Evolutionary conservation across 1,284 basidiomycete species (phyloP).

Genomic region (Kalmanozyma brasiliensis): DNA sequence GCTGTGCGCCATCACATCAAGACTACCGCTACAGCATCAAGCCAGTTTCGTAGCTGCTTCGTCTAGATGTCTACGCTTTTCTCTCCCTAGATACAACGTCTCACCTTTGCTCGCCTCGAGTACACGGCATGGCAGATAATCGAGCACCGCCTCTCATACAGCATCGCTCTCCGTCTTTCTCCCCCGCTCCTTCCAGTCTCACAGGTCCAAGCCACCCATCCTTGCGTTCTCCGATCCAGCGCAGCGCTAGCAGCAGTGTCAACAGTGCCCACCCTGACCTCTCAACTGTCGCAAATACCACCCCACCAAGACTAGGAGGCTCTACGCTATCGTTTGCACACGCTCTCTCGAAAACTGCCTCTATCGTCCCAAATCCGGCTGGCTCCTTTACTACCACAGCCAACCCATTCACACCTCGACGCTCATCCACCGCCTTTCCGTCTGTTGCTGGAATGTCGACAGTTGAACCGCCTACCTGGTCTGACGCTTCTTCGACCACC

Average conservation of each 20-base stretch:
- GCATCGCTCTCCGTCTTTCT: constrained; percentile 30
- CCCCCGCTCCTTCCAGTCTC: constrained; percentile 6
- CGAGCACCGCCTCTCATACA: constrained; percentile 14
- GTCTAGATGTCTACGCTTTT: constrained; percentile 10
- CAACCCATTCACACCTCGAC: constrained; percentile 5
- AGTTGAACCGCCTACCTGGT: constrained; percentile 33
- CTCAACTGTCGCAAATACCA: constrained; percentile 11
- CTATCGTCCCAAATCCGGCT: neutral
- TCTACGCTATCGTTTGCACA: constrained; percentile 6
- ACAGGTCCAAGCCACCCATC: neutral
- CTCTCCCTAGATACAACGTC: neutral
- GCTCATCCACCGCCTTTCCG: constrained; percentile 9
- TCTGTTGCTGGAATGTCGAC: constrained; percentile 27
- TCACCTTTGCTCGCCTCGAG: neutral
- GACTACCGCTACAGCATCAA: neutral
- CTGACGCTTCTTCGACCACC: constrained; percentile 26
- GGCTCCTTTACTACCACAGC: too few species aligned
- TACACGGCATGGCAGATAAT: constrained; percentile 20
- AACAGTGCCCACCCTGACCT: constrained; percentile 6
- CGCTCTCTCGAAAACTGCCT: neutral
- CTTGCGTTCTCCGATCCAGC: constrained; percentile 5
- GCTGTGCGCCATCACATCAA: too few species aligned
- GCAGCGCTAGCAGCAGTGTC: constrained; percentile 36
- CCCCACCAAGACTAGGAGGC: neutral
- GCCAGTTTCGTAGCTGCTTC: neutral